Evolutionary conservation across 2,329 filamentous ascomycete species (phyloP).

Genomic region (Colletotrichum plurivorum): DNA sequence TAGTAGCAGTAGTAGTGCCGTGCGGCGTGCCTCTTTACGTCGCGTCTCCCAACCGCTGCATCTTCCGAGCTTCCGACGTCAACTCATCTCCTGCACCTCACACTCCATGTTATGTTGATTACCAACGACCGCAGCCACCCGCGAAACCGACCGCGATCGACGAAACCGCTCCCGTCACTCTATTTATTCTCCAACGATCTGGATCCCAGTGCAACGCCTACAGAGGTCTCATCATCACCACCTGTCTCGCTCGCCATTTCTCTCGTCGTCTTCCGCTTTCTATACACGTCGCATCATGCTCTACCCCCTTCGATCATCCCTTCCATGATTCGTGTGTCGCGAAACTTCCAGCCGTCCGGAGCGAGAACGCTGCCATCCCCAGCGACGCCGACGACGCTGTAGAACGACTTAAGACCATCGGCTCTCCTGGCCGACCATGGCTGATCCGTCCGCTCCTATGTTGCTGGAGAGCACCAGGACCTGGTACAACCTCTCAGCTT

Average conservation of each 20-base stretch:
- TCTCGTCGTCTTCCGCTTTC: not conserved
- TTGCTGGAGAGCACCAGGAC: constrained; percentile 56
- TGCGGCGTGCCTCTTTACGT: too few species aligned
- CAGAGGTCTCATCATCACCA: not conserved
- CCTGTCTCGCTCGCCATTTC: too few species aligned
- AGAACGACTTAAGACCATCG: not conserved
- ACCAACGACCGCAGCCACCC: not conserved
- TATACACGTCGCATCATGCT: constrained; percentile 25
- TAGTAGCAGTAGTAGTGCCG: too few species aligned
- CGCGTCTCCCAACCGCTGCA: too few species aligned
- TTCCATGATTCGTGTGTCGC: constrained; percentile 30
- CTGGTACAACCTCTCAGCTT: constrained; percentile 69
- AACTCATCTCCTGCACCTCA: not conserved
- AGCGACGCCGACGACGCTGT: not conserved
- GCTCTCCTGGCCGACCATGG: constrained; percentile 28
- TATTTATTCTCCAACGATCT: too few species aligned
- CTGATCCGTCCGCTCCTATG: constrained; percentile 7
- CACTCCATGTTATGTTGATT: not conserved
- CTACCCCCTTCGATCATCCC: constrained; percentile 12
- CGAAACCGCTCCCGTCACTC: not conserved
- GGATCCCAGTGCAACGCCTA: not conserved
- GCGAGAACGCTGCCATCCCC: constrained; percentile 31
- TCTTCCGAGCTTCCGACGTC: constrained; percentile 20
- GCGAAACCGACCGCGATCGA: not conserved
- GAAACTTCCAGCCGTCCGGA: constrained; percentile 31